Evolutionary conservation across 352 stramenopile genomes (phyloP), one percentile per base, ranked within the genome.

Genomic region (Phytophthora pinifolia): DNA sequence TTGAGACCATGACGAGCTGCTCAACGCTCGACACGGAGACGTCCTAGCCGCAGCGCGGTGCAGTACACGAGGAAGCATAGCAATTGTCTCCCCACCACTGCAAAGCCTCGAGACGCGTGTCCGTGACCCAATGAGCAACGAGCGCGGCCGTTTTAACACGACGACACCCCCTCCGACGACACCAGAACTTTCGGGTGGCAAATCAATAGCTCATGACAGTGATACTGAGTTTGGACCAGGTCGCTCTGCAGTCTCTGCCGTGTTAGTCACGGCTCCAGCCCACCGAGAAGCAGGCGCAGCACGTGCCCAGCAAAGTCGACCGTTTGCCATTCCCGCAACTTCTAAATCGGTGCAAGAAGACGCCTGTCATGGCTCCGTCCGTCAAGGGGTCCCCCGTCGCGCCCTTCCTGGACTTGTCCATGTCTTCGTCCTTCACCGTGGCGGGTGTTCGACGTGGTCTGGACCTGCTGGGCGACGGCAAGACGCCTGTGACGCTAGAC

Each of bases 401-500:
- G 2, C 54, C 57, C 9, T 71, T 61, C 62, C 37, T 65, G 45
- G 72, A 81, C 51, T 49, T 81, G 38, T 60, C 62, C 22, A 71
- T 74, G 43, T 70, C 58, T 12, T 48, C 48, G 33, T 67, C 58
- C 12, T 35, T 43, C 15, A 58, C 43, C 4, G 58, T 54, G 32
- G 18, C 51, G 2, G 62, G 59, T 2, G 44, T 81, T 3, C 69
- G 54, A 1, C 72, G 59, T 14, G 69, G 50, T 8, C 46, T 81
- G 14, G 50, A 68, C 38, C 31, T 72, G 46, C 52, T 81, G 10
- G 60, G 64, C 10, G 66, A 74, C 25, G 52, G 57, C 38, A 70
- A 54, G 47, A 46, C 22, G 27, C 42, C 53, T 22, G 49, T 54
- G 31, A 46, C 53, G 41, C 48, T 72, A 6, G 69, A 78, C 42